Evolutionary conservation across 176 grass and related monocot genomes (phyloP).

Genomic region (Phragmites australis): DNA sequence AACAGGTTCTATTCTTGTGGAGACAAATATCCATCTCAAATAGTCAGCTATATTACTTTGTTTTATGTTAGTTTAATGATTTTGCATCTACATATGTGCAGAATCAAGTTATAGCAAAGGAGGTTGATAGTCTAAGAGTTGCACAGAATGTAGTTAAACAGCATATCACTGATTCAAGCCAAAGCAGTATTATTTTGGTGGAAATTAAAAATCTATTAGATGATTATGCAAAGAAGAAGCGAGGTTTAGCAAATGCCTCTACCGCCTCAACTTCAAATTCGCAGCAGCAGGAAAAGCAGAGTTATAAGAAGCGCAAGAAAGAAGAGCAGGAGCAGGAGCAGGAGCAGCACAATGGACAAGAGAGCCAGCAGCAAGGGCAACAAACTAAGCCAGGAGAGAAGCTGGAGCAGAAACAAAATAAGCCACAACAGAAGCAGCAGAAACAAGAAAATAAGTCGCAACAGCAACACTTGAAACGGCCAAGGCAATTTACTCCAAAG

Average conservation of each 20-base stretch:
- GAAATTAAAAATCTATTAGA: constrained; percentile 39
- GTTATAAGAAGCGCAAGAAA: constrained; percentile 41
- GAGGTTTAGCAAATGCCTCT: neutral
- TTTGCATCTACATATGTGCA: constrained; percentile 20
- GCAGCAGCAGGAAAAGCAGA: constrained; percentile 10
- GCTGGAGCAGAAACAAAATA: neutral
- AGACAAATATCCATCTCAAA: neutral
- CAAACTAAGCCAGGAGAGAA: constrained; percentile 29
- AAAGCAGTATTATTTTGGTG: constrained; percentile 21
- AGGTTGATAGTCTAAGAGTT: constrained; percentile 14
- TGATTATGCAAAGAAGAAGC: constrained; percentile 32
- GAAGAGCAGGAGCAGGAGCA: constrained; percentile 14
- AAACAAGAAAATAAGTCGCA: constrained; percentile 5
- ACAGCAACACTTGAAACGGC: constrained; percentile 16
- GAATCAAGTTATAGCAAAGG: constrained; percentile 28
- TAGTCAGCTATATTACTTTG: neutral
- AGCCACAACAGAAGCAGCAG: neutral
- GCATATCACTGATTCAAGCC: constrained; percentile 22
- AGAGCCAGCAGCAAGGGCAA: neutral
- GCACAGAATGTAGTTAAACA: constrained; percentile 36
- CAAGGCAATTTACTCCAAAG: constrained; percentile 4
- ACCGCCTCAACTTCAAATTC: constrained; percentile 19
- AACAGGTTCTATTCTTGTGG: neutral
- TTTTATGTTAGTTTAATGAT: constrained; percentile 20
- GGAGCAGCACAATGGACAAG: neutral